Evolutionary conservation across 2,329 filamentous ascomycete species (phyloP), one percentile per base, ranked within the genome.

Genomic region (Capronia americana): DNA sequence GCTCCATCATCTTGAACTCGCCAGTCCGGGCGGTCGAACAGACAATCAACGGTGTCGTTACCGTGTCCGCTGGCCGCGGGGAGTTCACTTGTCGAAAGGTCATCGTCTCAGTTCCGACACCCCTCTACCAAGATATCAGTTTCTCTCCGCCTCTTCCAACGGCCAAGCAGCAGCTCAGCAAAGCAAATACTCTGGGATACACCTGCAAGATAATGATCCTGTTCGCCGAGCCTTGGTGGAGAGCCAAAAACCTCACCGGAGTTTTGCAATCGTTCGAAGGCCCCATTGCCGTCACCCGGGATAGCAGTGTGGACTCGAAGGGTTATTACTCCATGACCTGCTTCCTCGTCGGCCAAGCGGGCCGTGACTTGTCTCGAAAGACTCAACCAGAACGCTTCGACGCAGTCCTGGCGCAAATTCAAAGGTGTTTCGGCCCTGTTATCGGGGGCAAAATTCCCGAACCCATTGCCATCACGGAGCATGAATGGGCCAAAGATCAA

Each of bases 181-280:
- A 78, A 1, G 75, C 78, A 0, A 77, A 76, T 14, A 72, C 65
- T 0, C 78, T 81, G 30, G 83, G 84, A 2, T 81, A 81, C 66
- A 84, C 84, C 68, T 80, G 78, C 61, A 87, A 87, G 72, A 79
- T 79, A 4, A 84, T 87, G 61, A 70, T 82, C 32, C 67, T 75
- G 6, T 84, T 63, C 71, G 3, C 79, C 81, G 0, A 83, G 79
- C 73, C 86, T 83, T 84, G 62, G 50, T 59, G 61, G 61, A 53
- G 56, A n/a, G 53, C 61, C 26, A 28, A 41, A 17, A 62, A 57
- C 0, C 73, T 81, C 6, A 79, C 75, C 54, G 82, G 81, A 1
- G 71, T 2, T 74, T 82, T 77, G 0, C 78, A 81, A 54, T 82
- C 80, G 0, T 81, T 81, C 56, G 71, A 74, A 6, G 84, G 84